Evolutionary conservation across 1,284 basidiomycete genomes (phyloP), one percentile per base, ranked within the genome.

Genomic region (Vanrija pseudolonga): DNA sequence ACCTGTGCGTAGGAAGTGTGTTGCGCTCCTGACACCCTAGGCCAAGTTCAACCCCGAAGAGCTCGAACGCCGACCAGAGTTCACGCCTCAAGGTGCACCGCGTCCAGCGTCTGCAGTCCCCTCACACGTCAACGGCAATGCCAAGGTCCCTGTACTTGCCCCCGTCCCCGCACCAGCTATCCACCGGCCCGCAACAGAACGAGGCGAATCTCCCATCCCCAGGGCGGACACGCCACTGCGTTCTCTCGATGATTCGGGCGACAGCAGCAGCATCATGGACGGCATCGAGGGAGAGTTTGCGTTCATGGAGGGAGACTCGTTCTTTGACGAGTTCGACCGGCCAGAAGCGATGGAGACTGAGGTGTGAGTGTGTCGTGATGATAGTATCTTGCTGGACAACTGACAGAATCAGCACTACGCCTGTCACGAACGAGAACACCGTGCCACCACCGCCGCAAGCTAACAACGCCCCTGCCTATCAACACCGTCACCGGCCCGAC

Each of bases 61-160:
- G 6, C 78, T 95, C 0, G 84, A 94, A 71, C 84, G 90, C 47
- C 81, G 87, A 17, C 85, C 89, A 14, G 89, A 90, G 65, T 88
- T 86, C 57, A 81, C 84, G 22, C 63, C 65, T 11, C 55, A 64
- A 20, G 56, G 41, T 28, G 47, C 45, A 18, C 20, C 64, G 18
- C 53, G 51, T 23, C 53, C 67, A 1, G 66, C 63, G 6, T 56
- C 65, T 7, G 60, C 66, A 4, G 44, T 59, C 32, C 65, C 64
- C 3, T 22, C 38, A 6, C 59, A 66, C 23, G 51, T 57, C 15
- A 47, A 59, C 15, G 53, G 54, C 14, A 44, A 47, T 11, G 22
- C 50, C 17, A 57, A 61, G 36, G 42, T 47, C 14, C 49, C 60
- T 1, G 37, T 53, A 3, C 55, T 51, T 20, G 8, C 46, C 19